These are phyloP conservation scores for Hygrophila difformis DNA, from an alignment of 257 asterid genomes.

Conservation along the genomic window DNA sequence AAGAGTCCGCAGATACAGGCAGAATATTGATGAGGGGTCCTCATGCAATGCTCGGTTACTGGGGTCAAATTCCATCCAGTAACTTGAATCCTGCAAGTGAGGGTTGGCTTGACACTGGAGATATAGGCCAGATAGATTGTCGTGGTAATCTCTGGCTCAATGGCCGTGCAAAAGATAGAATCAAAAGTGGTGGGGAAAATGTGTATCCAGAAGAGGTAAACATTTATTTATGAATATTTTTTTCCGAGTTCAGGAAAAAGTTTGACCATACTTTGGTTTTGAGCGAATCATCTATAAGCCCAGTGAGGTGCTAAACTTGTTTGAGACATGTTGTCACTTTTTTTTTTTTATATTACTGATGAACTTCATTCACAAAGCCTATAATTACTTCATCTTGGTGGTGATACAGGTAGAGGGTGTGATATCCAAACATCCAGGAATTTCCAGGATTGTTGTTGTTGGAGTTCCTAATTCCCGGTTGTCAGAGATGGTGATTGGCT, in stretches of 20 bases:
- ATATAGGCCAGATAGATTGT: conserved; percentile 58
- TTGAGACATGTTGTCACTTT: too few relatives aligned
- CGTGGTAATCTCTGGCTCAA: conserved; percentile 80
- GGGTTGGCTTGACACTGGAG: conserved; percentile 89
- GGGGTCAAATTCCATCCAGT: conserved; percentile 48
- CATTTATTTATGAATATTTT: not conserved
- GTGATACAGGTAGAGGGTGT: conserved; percentile 63
- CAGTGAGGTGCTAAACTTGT: too few relatives aligned
- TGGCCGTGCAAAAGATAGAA: conserved; percentile 71
- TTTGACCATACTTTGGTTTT: too few relatives aligned
- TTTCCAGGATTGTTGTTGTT: conserved; percentile 40
- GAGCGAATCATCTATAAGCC: too few relatives aligned
- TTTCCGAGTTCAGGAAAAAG: not conserved
- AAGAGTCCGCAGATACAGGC: too few relatives aligned
- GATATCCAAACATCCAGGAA: conserved; percentile 64
- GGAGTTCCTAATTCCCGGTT: conserved; percentile 72
- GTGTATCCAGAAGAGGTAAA: conserved; percentile 82
- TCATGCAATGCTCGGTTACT: conserved; percentile 77
- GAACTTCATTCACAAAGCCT: not conserved
- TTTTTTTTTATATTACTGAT: too few relatives aligned
- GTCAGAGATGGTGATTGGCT: conserved; percentile 65
- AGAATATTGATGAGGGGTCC: too few relatives aligned
- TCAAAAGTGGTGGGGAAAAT: conserved; percentile 94
- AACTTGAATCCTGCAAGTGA: conserved; percentile 19
- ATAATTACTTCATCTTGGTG: not conserved